Conservation (phyloP, 305 asterid species). For the Stenogyne calaminthoides region DNA sequence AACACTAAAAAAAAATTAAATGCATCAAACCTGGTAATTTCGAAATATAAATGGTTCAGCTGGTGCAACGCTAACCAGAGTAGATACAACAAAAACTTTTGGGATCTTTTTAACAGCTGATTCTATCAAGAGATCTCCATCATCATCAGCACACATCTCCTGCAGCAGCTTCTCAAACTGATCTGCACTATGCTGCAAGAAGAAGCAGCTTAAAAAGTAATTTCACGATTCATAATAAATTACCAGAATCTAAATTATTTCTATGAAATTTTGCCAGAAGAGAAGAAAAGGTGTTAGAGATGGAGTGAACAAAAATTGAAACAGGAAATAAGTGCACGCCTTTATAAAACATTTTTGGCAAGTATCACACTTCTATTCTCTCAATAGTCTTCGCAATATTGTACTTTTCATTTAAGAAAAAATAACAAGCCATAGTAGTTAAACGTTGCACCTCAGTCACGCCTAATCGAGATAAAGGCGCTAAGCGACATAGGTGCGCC, state of each 20-base stretch:
- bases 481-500: neutral
- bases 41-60: conserved; percentile 99
- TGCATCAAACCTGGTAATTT: conserved; percentile 81
- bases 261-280: conserved; percentile 9
- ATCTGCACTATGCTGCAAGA: conserved; percentile 99
- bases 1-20: conserved; percentile 10
- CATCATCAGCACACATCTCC: conserved; percentile 98
- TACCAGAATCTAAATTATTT: conserved; percentile 4
- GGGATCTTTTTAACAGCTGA: conserved; percentile 92
- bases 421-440: conserved; percentile 16
- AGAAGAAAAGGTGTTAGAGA: conserved; percentile 23
- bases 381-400: conserved; percentile 11
- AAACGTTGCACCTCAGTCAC: neutral
- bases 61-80: conserved; percentile 91
- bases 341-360: conserved; percentile 9
- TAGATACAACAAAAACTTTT: conserved; percentile 94
- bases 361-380: conserved; percentile 2
- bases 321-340: conserved; percentile 4
- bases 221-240: conserved; percentile 27
- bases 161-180: conserved; percentile 94
- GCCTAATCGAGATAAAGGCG: neutral
- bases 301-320: conserved; percentile 10
- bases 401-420: conserved; percentile 8
- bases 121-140: conserved; percentile 97
- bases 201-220: conserved; percentile 36